Percentiles rank a stretch among this genome's conserved stretches.
phyloP scores from a whole-genome alignment of 2,329 filamentous ascomycete species.

The Beauveria australis region DNA sequence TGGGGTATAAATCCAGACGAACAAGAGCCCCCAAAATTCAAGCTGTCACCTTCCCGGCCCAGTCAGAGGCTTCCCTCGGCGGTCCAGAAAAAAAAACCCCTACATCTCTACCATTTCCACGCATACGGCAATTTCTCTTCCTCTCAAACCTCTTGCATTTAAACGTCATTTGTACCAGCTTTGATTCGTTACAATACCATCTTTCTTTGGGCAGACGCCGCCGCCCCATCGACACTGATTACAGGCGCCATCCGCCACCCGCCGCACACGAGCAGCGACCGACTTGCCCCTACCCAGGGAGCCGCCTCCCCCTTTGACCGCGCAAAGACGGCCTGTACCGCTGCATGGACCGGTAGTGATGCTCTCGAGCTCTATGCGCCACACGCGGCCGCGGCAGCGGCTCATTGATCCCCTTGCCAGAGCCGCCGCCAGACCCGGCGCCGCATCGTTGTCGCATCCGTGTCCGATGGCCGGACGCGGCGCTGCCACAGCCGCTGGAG shows the following conservation, averaged over 20 bases:
- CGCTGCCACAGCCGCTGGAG: conserved; percentile 8
- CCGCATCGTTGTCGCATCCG: not conserved
- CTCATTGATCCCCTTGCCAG: conserved; percentile 7
- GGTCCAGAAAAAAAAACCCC: not conserved
- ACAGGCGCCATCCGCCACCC: not conserved
- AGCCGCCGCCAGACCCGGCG: not conserved
- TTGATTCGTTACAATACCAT: not conserved
- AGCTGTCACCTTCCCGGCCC: not conserved
- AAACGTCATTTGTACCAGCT: not conserved
- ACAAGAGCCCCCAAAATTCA: not conserved
- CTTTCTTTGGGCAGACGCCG: not conserved
- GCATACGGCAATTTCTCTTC: not conserved
- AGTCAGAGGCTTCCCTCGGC: conserved; percentile 7
- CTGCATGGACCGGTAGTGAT: conserved; percentile 19
- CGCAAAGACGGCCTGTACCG: not conserved
- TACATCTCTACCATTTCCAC: not conserved
- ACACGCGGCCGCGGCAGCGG: conserved; percentile 24
- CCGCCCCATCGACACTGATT: no score
- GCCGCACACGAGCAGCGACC: not conserved
- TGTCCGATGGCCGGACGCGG: conserved; percentile 5
- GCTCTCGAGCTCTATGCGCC: conserved; percentile 28
- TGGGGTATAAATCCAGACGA: conserved; percentile 2
- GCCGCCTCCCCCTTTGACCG: not conserved
- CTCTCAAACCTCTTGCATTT: not conserved
- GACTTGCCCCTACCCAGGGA: not conserved